Base-by-base conservation (phyloP, 2,329 filamentous ascomycete species). In the Cercospora janseana region DNA sequence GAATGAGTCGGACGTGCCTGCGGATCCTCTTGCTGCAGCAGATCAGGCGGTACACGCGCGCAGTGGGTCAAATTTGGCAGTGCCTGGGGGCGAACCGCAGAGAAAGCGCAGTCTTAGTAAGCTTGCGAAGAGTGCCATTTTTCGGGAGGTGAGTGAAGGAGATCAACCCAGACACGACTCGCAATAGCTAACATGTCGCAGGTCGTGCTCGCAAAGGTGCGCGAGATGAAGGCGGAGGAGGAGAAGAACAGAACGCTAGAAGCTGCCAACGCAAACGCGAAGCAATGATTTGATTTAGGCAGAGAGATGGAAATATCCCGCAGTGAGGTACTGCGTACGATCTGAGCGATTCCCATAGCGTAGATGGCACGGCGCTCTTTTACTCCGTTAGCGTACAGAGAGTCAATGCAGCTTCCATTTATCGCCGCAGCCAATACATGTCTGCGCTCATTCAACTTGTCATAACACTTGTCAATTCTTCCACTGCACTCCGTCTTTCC, bases 161-260 rank as follows among this genome's bases (percentile, higher is more conserved):
- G 23, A 34, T 13, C 15, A 20, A 6, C 12, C 6, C 18, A 12
- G n/a, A 23, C 6, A 3, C n/a, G 9, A 9, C n/a, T 28, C 20
- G 13, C 35, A n/a, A n/a, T 28, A 46, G 26, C 54, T 56, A 40
- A 60, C 28, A 23, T 16, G 20, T 44, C 28, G 9, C 31, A 67
- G 65, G 65, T 67, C 21, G 92, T 96, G 10, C 76, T 95, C 51
- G 92, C 91, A 58, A 97, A 96, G 75, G 89, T 95, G 37, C 82
- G 86, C 53, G 91, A 95, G 71, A 87, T 88, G 80, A 94, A 94
- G 77, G 86, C 89, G 60, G 81, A 91, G 63, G 86, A 95, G 66
- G 84, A 91, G 66, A 62, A 64, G 51, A 49, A 66, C 44, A 63
- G 60, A 51, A 60, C 59, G 3, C 56, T 65, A 27, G 47, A 48